Conservation (phyloP, 1,139 yeast species). For the Kluyveromyces sp. region DNA sequence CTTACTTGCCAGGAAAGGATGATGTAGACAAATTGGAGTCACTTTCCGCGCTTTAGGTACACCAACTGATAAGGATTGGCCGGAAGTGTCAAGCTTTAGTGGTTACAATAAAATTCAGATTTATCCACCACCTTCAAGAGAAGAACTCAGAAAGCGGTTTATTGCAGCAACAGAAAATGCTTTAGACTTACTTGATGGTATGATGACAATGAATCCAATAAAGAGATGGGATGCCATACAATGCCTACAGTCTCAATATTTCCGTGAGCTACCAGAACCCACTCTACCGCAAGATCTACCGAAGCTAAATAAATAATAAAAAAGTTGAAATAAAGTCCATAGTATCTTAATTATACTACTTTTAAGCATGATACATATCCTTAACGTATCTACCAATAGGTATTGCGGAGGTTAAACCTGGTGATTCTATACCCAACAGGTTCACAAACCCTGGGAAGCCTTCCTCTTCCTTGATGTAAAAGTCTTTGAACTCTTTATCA, state of each 20-base stretch:
- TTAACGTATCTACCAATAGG: slow-evolving; percentile 73
- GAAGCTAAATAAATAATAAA: slow-evolving; percentile 31
- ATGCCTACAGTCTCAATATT: slow-evolving; percentile 63
- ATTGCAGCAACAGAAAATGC: slow-evolving; percentile 90
- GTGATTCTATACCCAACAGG: slow-evolving; percentile 78
- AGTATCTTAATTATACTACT: background rate
- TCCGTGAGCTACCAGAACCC: slow-evolving; percentile 68
- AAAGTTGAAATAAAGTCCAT: background rate
- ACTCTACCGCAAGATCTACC: slow-evolving; percentile 53
- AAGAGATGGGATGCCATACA: slow-evolving; percentile 58
- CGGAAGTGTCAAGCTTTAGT: slow-evolving; percentile 75
- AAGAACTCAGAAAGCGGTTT: slow-evolving; percentile 74
- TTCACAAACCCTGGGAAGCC: slow-evolving; percentile 77
- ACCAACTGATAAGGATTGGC: slow-evolving; percentile 90
- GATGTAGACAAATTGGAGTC: slow-evolving; percentile 85
- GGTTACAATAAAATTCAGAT: slow-evolving; percentile 61
- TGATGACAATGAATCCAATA: slow-evolving; percentile 76
- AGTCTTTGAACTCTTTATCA: slow-evolving; percentile 54
- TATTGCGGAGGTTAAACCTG: slow-evolving; percentile 76
- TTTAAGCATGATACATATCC: slow-evolving; percentile 31
- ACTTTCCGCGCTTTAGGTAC: slow-evolving; percentile 94
- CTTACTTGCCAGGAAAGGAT: slow-evolving; percentile 87
- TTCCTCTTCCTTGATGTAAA: slow-evolving; percentile 54
- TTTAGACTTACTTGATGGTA: slow-evolving; percentile 60
- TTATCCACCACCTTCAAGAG: slow-evolving; percentile 79